Evolutionary conservation across 2,329 filamentous ascomycete genomes (phyloP), one percentile per base, ranked within the genome.

Genomic region (Botryotinia narcissicola): DNA sequence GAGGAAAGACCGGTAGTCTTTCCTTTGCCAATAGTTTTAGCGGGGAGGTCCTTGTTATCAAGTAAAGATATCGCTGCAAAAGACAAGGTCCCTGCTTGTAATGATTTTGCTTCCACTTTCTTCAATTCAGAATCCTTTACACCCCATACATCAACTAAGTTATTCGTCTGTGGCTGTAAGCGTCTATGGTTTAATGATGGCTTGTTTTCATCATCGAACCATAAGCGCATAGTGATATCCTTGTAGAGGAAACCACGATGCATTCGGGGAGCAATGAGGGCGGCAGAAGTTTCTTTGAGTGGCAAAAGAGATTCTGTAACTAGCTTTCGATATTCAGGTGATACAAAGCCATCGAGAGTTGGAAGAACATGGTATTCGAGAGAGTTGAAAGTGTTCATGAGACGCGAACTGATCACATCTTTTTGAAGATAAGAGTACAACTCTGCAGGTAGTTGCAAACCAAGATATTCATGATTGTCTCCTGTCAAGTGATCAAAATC

Each of bases 401-500:
- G 86, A 66, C 93, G 90, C 37, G 94, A 87, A 42, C 93, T 90
- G 76, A 98, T 89, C 61, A 98, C 84, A 48, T 94, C 96, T 70
- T 89, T 91, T 74, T 94, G 94, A 68, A 98, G 86, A 81, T 98
- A 98, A 82, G 94, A 92, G 81, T 95, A 95, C 29, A 98, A 86
- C 82, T 99, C 96, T 59, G 94, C 90, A 0, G 96, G 94, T 8
- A 99, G 86, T 74, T 95, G 92, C 74, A 97, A 89, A n/a, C 94
- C 94, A 75, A 98, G 89, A 80, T 98, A 95, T 79, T 95, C 91
- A 80, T 97, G 93, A 77, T 96, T 91, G 80, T 98, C 95, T 63
- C 88, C 88, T 3, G 96, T 95, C 32, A 94, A 88, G 72, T 89
- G 87, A 12, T 93, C 91, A 72, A 86, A 88, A 78, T 95, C 91